Conservation (phyloP, 2,329 filamentous ascomycete genomes). For the Sporothrix mexicana region DNA sequence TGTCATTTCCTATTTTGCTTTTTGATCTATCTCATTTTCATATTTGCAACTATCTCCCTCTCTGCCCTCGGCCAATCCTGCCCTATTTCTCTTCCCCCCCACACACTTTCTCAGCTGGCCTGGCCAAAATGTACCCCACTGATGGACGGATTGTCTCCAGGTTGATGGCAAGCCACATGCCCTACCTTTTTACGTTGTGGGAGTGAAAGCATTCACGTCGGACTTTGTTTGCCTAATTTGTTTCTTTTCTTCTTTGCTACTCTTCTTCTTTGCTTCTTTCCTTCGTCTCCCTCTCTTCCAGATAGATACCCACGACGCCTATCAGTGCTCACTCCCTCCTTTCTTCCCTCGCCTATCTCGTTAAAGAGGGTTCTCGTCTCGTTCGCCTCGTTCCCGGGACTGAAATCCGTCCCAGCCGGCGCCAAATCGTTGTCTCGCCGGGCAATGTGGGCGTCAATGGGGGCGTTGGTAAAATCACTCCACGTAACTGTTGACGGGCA, state of each 20-base stretch:
- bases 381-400: slow-evolving; percentile 13
- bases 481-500: no score
- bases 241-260: background rate
- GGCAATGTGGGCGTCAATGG: background rate
- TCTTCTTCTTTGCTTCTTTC: background rate
- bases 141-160: background rate
- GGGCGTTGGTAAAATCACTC: background rate
- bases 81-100: background rate
- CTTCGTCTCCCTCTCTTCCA: slow-evolving; percentile 5
- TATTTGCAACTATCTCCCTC: background rate
- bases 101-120: slow-evolving; percentile 19
- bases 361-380: background rate
- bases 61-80: background rate
- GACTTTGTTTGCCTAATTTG: background rate
- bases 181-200: slow-evolving; percentile 11
- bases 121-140: background rate
- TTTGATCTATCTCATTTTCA: background rate
- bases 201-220: background rate
- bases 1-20: background rate
- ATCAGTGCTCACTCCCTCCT: background rate
- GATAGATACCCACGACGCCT: background rate
- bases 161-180: background rate
- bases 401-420: slow-evolving; percentile 17
- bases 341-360: background rate
- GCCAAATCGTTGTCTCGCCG: slow-evolving; percentile 15